A percentile compares a stretch with the other conserved stretches of the same genome.
phyloP scores from a whole-genome alignment of 139 green algal species.

The Gonium pectorale region DNA sequence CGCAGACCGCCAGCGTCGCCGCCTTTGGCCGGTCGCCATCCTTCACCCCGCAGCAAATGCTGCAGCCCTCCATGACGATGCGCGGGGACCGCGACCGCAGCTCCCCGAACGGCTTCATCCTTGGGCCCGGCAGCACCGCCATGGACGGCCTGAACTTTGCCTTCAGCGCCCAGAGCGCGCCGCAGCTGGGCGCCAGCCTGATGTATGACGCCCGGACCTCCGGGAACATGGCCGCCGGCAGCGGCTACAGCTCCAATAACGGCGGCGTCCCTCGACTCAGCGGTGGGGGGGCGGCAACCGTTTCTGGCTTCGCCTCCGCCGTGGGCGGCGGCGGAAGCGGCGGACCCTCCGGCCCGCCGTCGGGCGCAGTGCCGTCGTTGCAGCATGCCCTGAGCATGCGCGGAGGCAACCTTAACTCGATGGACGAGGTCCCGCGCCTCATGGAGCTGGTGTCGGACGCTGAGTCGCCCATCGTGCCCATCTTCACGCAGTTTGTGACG shows the following conservation, averaged over 20 bases:
- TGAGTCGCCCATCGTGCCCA: conserved; percentile 41
- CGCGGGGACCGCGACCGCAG: conserved; percentile 29
- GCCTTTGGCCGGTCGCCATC: conserved; percentile 13
- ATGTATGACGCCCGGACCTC: no score
- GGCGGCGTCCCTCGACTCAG: no score
- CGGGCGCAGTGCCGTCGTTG: neutral
- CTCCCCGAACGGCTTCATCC: conserved; percentile 2
- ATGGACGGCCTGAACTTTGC: no score
- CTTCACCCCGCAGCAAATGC: conserved; percentile 26
- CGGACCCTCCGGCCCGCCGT: no score
- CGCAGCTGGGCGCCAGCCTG: no score
- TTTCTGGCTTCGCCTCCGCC: neutral
- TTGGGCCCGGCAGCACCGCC: neutral
- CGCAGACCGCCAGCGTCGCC: neutral
- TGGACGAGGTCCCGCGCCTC: conserved; percentile 41
- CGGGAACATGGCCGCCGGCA: neutral
- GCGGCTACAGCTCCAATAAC: no score
- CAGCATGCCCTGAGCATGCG: conserved; percentile 29
- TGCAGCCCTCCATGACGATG: conserved; percentile 46
- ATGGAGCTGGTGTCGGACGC: conserved; percentile 44
- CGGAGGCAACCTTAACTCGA: neutral
- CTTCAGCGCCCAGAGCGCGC: no score
- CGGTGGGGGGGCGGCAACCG: neutral
- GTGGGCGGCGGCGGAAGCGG: neutral
- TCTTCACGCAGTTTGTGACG: conserved; percentile 37